Base-by-base conservation (phyloP, 495 filamentous ascomycete species). In the Aspergillus homomorphus region DNA sequence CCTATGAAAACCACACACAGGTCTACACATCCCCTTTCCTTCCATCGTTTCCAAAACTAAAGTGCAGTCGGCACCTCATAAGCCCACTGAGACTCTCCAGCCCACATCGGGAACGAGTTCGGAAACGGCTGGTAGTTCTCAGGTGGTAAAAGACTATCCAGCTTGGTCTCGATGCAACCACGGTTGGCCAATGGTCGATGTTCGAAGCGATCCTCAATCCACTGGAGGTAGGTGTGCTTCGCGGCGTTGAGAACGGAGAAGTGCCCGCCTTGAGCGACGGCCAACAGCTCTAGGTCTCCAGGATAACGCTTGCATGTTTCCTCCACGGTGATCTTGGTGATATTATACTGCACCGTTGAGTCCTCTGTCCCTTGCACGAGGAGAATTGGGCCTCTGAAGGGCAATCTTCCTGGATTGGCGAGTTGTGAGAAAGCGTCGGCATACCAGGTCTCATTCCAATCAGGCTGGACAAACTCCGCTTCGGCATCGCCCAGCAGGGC, bases 371-470 rank as follows among this genome's bases (percentile, higher is more conserved):
- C 80, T 41, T 76, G 73, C 4, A 80, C 46, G 22, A 61, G 20
- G 33, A 81, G 66, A 49, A 82, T 45, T 33, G 79, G 79, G 1
- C 76, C 77, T 24, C 64, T 66, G 45, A 81, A 73, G 1, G 68
- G 51, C 42, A 63, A 68, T 1, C 67, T 60, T 24, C 74, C 73
- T 19, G 58, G 63, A 56, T 66, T 66, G 53, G 61, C 49, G 63
- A 60, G 54, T n/a, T 59, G 57, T 14, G 50, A 59, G 46, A 66
- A 75, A 12, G 62, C 55, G n/a, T 62, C 42, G 2, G 56, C 65
- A 24, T 63, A 62, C 63, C 63, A 66, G 0, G 61, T 66, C 20
- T 61, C 51, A 14, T 58, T 48, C 42, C 67, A 69, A 19, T 62
- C 56, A 9, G 62, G 60, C 21, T 69, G 49, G 16, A 70, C n/a